A percentile compares a stretch with the other conserved stretches of the same genome.
These are phyloP conservation scores for Trichoderma sp. DNA, from an alignment of 2,329 filamentous ascomycete species.

Conservation along the genomic window DNA sequence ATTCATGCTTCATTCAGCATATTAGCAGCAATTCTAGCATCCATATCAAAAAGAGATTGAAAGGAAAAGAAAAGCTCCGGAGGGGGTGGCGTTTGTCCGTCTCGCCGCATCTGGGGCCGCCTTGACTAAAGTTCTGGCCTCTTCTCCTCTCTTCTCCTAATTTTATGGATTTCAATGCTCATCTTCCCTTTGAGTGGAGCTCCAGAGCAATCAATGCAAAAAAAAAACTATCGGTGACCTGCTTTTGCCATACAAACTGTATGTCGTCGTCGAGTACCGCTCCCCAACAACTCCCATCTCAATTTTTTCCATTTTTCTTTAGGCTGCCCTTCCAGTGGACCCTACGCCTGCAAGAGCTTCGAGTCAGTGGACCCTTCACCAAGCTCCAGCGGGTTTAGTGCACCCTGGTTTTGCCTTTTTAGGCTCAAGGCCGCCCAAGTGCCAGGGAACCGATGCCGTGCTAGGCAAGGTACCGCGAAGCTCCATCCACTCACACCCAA, in stretches of 20 bases:
- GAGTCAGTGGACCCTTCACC: conserved; percentile 9
- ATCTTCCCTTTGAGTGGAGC: neutral
- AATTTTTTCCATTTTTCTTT: neutral
- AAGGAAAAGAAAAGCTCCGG: neutral
- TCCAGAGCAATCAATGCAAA: neutral
- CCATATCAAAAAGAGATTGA: neutral
- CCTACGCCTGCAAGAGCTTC: conserved; percentile 8
- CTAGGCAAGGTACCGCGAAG: conserved; percentile 15
- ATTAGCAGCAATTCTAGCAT: neutral
- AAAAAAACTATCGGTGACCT: conserved; percentile 16
- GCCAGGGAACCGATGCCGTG: neutral
- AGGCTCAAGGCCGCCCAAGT: neutral
- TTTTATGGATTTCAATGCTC: neutral
- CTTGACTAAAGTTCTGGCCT: neutral
- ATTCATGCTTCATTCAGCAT: neutral
- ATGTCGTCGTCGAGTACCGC: neutral
- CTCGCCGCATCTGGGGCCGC: neutral
- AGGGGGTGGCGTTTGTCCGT: neutral
- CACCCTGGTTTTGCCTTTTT: conserved; percentile 9
- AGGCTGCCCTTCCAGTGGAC: conserved; percentile 1
- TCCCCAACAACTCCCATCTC: neutral
- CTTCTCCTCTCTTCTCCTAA: neutral
- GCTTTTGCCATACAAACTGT: neutral
- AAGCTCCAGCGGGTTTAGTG: conserved; percentile 13
- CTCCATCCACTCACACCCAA: conserved; percentile 1